Evolutionary conservation across 805 yeast genomes (phyloP), one percentile per base, ranked within the genome.

Genomic region (Kodamaea nitidulidarum): DNA sequence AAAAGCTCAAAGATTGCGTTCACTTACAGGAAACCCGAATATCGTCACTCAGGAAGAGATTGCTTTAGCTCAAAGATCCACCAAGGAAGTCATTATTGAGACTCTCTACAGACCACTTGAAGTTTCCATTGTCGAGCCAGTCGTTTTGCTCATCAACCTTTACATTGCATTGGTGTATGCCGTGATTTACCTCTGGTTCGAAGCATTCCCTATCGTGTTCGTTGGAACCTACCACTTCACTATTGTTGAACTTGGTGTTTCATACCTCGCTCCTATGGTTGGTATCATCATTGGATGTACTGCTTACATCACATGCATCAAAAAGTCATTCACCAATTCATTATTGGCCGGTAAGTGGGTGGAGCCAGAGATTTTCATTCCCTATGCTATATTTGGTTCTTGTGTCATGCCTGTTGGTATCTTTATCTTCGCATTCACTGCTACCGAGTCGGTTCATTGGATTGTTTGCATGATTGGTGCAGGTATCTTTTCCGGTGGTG

Each of bases 191-290:
- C 54, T 77, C 15, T 79, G 75, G 65, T 76, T 79, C 48, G 84
- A 80, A 55, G 78, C 77, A 4, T 76, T 76, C 58, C 85, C 86
- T 7, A 61, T 78, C 26, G 78, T 75, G 2, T 80, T 71, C 29
- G 11, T 33, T 15, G 73, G 65, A 2, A 50, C 64, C 15, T 65
- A 75, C 46, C 51, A 63, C 22, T 80, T 80, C 55, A 67, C 75
- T 3, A 49, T 65, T 16, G 64, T 76, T 22, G 76, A 72, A 38
- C 39, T 55, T 46, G 80, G 82, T 14, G 56, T 65, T 2, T 56
- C 80, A 1, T 80, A 66, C 55, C 33, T 75, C 29, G 64, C 76
- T 11, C 56, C 73, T 27, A 49, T 67, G 36, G 62, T 74, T 25
- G 84, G 85, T 25, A 60, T 67, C 25, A 15, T 54, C 3, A 15